Evolutionary conservation across 2,329 filamentous ascomycete genomes (phyloP).

Genomic region (Pseudogymnoascus pannorum): DNA sequence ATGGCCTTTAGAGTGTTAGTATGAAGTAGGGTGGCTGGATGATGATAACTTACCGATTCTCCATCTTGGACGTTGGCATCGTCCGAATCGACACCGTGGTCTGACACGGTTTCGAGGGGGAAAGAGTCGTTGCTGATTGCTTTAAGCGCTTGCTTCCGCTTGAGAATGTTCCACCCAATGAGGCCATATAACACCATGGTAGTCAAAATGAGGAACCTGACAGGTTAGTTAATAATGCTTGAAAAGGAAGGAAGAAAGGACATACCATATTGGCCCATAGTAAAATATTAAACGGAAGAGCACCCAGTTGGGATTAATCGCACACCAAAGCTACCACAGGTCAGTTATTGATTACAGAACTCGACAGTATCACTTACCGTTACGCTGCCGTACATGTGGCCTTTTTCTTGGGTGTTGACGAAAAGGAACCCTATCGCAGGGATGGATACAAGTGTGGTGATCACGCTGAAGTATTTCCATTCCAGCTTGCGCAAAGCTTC

Average conservation of each 20-base stretch:
- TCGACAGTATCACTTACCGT: constrained; percentile 30
- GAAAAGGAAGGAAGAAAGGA: not conserved
- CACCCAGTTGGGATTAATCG: constrained; percentile 59
- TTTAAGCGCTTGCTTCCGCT: constrained; percentile 51
- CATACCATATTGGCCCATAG: constrained; percentile 62
- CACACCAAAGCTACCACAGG: constrained; percentile 58
- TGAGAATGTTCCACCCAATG: constrained; percentile 57
- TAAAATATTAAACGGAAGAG: constrained; percentile 65
- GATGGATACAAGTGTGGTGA: constrained; percentile 64
- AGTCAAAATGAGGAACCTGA: constrained; percentile 49
- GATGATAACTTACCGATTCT: not conserved
- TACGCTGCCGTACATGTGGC: constrained; percentile 59
- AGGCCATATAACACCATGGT: constrained; percentile 58
- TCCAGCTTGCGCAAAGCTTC: constrained; percentile 59
- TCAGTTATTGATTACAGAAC: not conserved
- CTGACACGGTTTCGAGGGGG: constrained; percentile 21
- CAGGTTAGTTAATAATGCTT: constrained; percentile 16
- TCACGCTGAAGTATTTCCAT: constrained; percentile 57
- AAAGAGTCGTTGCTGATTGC: constrained; percentile 33
- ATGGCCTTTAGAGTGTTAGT: constrained; percentile 19
- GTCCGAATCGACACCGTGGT: constrained; percentile 13
- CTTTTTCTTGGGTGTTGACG: constrained; percentile 40
- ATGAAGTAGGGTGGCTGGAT: not conserved
- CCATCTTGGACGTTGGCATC: constrained; percentile 13
- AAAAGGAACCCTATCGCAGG: constrained; percentile 62